Evolutionary conservation across 2,329 filamentous ascomycete genomes (phyloP), one percentile per base, ranked within the genome.

Genomic region (Fusarium annulatum): DNA sequence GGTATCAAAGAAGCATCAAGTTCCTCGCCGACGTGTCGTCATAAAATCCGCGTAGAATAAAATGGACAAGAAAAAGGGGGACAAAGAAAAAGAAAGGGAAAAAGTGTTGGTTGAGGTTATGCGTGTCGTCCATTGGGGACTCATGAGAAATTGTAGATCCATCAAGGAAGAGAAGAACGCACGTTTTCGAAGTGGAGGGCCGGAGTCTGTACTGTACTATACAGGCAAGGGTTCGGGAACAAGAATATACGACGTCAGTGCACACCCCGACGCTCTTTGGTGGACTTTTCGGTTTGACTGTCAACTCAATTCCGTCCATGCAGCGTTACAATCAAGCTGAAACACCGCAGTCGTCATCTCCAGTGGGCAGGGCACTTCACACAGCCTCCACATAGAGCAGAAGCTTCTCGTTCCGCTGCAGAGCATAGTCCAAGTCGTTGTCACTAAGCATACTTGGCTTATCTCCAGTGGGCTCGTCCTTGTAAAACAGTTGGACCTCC

Each of bases 351-450:
- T 68, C 64, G 67, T 72, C 64, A 70, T 60, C 58, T 41, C 30
- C 28, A 36, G 51, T 38, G 46, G 39, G 39, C 38, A 41, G 62
- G 36, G 39, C 38, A 34, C 53, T 56, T 82, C 81, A 88, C 70
- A 84, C 82, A 61, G 85, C 83, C 73, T 91, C 89, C 38, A 93
- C 92, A 74, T 91, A 93, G 33, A 98, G 85, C 61, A 95, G 90
- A 72, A 98, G 86, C 85, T 98, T 98, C 74, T 95, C 92, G 82
- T 97, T 97, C 77, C 94, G 87, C 77, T 93, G 89, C 72, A 98
- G 85, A 7, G 96, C 96, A 73, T 89, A 88, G 73, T 95, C 92
- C 59, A 98, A 85, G 80, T 98, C 95, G 71, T 92, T 88, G 80
- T 98, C 91, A 82, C 90, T 95, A 79, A 93, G 86, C 72, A 98